These are phyloP conservation scores for Metarhizium brunneum DNA, from an alignment of 2,329 filamentous ascomycete species.

Conservation along the genomic window DNA sequence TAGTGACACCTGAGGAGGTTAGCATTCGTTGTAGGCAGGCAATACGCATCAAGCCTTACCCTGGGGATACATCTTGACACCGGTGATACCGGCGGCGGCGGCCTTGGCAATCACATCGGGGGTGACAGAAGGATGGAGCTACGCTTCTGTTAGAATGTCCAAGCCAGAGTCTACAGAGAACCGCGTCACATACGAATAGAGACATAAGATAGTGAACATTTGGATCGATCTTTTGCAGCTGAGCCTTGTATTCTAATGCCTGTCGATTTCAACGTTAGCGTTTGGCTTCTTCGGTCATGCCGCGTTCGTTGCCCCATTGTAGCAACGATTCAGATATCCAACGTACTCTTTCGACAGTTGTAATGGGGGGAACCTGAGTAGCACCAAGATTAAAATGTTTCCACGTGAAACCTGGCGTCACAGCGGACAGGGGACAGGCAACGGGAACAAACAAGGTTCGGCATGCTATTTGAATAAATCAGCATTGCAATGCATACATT, in stretches of 20 bases:
- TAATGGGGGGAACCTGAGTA: constrained; percentile 40
- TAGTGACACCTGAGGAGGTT: constrained; percentile 42
- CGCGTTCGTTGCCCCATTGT: background rate
- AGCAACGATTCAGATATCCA: background rate
- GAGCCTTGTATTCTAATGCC: constrained; percentile 57
- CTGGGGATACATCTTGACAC: constrained; percentile 63
- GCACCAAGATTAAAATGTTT: background rate
- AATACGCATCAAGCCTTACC: constrained; percentile 1
- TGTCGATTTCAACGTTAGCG: constrained; percentile 16
- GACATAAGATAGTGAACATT: constrained; percentile 66
- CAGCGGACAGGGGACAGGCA: background rate
- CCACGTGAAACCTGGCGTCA: background rate
- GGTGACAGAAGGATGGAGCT: constrained; percentile 52
- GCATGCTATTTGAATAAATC: constrained; percentile 30
- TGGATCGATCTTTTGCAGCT: constrained; percentile 50
- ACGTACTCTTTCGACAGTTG: constrained; percentile 35
- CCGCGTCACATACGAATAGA: constrained; percentile 3
- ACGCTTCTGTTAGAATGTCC: constrained; percentile 7
- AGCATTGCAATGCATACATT: background rate
- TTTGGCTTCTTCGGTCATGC: background rate
- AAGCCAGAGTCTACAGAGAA: background rate
- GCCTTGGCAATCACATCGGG: constrained; percentile 65
- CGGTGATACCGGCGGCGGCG: constrained; percentile 58
- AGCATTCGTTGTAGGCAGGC: background rate
- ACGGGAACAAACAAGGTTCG: constrained; percentile 43